Conservation (phyloP, 78 protist species). For the Chrysochromulina parva region DNA sequence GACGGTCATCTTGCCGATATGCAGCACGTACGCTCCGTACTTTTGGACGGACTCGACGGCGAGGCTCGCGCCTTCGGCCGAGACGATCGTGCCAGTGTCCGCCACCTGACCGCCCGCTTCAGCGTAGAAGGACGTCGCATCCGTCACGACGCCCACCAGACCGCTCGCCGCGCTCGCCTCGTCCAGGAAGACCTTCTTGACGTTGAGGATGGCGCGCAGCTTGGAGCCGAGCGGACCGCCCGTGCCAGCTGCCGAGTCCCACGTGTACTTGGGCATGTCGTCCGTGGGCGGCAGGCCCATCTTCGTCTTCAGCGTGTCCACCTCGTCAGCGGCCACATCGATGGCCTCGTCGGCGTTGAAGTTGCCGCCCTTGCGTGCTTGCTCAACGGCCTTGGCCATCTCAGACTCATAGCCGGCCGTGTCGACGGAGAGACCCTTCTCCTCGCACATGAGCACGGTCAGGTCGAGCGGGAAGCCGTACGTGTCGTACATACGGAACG, state of each 20-base stretch:
- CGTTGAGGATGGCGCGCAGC: not conserved
- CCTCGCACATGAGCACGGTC: conserved; percentile 91
- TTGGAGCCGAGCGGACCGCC: not conserved
- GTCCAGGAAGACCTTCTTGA: not conserved
- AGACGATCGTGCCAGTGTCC: conserved; percentile 79
- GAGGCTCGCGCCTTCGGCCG: not conserved
- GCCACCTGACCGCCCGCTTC: conserved; percentile 96
- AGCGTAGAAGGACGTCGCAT: conserved; percentile 86
- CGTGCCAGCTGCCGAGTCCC: not conserved
- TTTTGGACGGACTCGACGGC: conserved; percentile 71
- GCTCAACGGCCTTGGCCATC: conserved; percentile 49
- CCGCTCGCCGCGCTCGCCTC: not conserved
- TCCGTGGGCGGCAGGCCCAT: conserved; percentile 71
- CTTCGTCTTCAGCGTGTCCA: conserved; percentile 18
- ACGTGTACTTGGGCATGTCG: conserved; percentile 77
- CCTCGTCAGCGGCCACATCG: no score
- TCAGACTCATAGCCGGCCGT: conserved; percentile 52
- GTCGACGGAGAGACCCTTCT: conserved; percentile 66
- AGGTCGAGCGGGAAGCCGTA: conserved; percentile 96
- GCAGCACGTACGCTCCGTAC: conserved; percentile 86
- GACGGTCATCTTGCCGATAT: conserved; percentile 76
- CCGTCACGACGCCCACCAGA: conserved; percentile 50
- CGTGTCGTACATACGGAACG: conserved; percentile 83
- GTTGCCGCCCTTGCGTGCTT: not conserved
- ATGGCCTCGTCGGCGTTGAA: not conserved